Base-by-base conservation (phyloP, 2,329 filamentous ascomycete species). In the Penicillium capsulatum region DNA sequence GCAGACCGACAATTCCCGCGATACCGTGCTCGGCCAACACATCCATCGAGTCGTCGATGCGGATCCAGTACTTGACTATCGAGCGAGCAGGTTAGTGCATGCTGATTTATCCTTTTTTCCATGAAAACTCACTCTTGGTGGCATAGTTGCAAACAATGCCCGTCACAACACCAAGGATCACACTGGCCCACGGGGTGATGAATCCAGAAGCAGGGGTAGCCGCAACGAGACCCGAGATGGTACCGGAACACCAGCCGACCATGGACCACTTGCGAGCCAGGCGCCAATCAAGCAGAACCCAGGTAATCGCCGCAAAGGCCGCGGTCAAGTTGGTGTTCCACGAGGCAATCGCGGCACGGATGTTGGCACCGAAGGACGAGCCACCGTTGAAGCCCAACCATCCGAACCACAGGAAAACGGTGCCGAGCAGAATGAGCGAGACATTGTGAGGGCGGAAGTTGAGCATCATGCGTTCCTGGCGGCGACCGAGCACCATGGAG, bases 391-490 rank as follows among this genome's bases (percentile, higher is more conserved):
- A 98, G 39, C 90, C 92, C 50, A 98, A 76, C 92, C 92, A 98
- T 60, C 92, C 92, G 60, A 97, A 97, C 90, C 90, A 97, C 40
- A 98, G 87, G 57, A 98, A 79, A 51, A 95, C 79, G 3, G 92
- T 97, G 48, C 92, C 92, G 55, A 97, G 83, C 1, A 92, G 90
- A 69, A 98, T 95, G 60, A 97, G 79, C 4, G 90, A 95, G 53
- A 97, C 92, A 73, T 98, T 98, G 76, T 98, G 92, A 13, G 92
- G 92, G 54, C 92, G 87, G 79, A 97, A 97, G 78, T 97, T 97
- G 70, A 96, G 80, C 87, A 97, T 96, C 89, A 97, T 96, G 74
- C 89, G 92, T 74, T 97, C 91, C 72, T 96, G 92, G 53, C 92
- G 88, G 60, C 89, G 86, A 54, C 92, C 92, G 45, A 98, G 85